Base-by-base conservation (phyloP, 805 yeast species). In the Pichia rugopelliculosa region DNA sequence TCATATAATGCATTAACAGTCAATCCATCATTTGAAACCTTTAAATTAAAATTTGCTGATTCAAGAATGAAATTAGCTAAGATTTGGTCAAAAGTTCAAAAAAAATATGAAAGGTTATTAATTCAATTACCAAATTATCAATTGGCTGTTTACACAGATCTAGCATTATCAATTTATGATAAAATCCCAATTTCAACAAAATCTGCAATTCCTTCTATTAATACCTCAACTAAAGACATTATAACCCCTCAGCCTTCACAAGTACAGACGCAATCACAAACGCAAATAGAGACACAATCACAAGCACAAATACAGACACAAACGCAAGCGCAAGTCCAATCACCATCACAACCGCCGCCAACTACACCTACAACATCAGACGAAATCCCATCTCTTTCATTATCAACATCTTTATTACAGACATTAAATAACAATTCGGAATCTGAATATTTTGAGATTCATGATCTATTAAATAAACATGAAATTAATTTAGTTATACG, bases 1-100 rank as follows among this genome's bases (percentile, higher is more conserved):
- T 76, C 84, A 53, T 84, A 80, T 59, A 83, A 82, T 60, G 88
- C 82, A 53, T 69, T 79, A 59, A 75, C 85, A 23, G 72, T 81
- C 49, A 75, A 83, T 62, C 73, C 87, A 47, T 71, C 76, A 56
- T 70, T 80, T 57, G 88, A 82, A 55, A 74, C 75, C 50, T 84
- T 80, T 66, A 73, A 82, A 53, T 66, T 72, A 37, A 82, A 82
- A 59, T 80, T 84, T 53, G 75, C 78, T 33, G 76, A 80, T 25
- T 71, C 85, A 3, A 70, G 87, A 46, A 70, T 72, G 49, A 82
- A 80, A 54, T 68, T 84, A 45, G 79, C 82, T 12, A 79, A 76
- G 23, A 71, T 84, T 34, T 84, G 88, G 87, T 68, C 70, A 36
- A 71, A 77, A 34, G 76, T 83, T 24, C 77, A 75, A 53, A 65